phyloP scores from a whole-genome alignment of 495 filamentous ascomycete species.

The Aspergillus bridgeri region DNA sequence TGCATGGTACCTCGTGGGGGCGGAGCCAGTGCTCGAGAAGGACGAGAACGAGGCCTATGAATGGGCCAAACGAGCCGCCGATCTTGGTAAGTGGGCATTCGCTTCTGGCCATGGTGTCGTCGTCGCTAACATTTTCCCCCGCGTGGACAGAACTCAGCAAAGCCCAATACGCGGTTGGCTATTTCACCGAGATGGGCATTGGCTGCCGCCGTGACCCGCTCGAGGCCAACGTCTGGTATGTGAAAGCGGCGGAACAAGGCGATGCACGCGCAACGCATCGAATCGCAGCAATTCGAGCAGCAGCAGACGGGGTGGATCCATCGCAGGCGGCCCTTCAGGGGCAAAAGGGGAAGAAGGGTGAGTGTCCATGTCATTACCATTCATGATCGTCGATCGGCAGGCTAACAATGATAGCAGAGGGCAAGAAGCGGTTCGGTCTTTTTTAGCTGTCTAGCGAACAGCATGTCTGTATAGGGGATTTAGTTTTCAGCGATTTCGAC shows the following conservation, averaged over 20 bases:
- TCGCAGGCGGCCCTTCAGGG: slow-evolving; percentile 20
- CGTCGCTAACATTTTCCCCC: neutral
- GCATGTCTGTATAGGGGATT: neutral
- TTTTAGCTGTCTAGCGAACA: slow-evolving; percentile 7
- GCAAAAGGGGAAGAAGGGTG: slow-evolving; percentile 14
- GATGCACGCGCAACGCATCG: slow-evolving; percentile 85
- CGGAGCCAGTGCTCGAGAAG: slow-evolving; percentile 87
- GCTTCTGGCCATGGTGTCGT: neutral
- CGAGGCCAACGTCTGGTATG: slow-evolving; percentile 98
- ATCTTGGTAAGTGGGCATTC: slow-evolving; percentile 60
- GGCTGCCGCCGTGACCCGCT: slow-evolving; percentile 89
- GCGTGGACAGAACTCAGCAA: slow-evolving; percentile 69
- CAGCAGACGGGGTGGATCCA: slow-evolving; percentile 68
- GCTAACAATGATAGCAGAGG: slow-evolving; percentile 2
- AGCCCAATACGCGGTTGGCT: slow-evolving; percentile 91
- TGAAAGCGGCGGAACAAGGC: slow-evolving; percentile 88
- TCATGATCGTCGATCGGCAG: slow-evolving; percentile 15
- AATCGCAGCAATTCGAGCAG: slow-evolving; percentile 79
- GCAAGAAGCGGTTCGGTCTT: slow-evolving; percentile 23
- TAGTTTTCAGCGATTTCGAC: neutral
- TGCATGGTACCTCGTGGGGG: slow-evolving; percentile 97
- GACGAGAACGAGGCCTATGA: slow-evolving; percentile 96
- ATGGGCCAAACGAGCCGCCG: slow-evolving; percentile 85
- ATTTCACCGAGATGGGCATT: slow-evolving; percentile 98
- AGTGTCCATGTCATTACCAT: neutral